A percentile compares a stretch with the other conserved stretches of the same genome.
Conservation (phyloP, 148 eudicot genomes). For the Mesembryanthemum crystallinum region DNA sequence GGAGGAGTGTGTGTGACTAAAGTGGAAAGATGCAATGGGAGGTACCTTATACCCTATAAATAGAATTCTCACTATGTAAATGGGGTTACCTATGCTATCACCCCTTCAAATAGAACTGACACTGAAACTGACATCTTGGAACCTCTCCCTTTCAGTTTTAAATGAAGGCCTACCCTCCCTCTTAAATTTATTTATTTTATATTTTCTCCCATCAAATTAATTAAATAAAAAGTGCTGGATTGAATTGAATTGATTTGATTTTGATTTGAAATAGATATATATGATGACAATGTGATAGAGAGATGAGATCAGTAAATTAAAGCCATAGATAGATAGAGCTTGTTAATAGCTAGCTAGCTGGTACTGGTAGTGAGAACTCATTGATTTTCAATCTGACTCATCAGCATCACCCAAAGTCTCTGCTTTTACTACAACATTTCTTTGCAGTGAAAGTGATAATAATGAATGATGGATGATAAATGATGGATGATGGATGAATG, state of each 20-base stretch:
- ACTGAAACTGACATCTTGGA: not conserved
- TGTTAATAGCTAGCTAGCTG: too few relatives aligned
- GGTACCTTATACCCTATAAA: slow-evolving; percentile 13
- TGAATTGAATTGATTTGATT: slow-evolving; percentile 20
- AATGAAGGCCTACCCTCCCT: not conserved
- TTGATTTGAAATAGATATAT: slow-evolving; percentile 10
- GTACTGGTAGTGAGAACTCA: slow-evolving; percentile 2
- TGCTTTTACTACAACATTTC: not conserved
- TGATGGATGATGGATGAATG: too few relatives aligned
- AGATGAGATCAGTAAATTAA: not conserved
- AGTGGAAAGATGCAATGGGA: slow-evolving; percentile 22
- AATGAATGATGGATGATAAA: slow-evolving; percentile 4
- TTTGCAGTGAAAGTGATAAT: too few relatives aligned
- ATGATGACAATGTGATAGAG: not conserved
- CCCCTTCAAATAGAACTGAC: slow-evolving; percentile 25
- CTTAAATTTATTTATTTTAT: not conserved
- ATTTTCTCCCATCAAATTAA: not conserved
- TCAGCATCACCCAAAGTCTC: not conserved
- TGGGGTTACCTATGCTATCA: too few relatives aligned
- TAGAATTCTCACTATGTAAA: slow-evolving; percentile 9
- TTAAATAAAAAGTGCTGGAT: not conserved
- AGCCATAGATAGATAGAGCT: too few relatives aligned
- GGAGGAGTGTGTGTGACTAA: not conserved
- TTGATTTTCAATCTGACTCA: slow-evolving; percentile 8
- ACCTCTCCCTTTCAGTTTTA: not conserved